A percentile compares a stretch with the other conserved stretches of the same genome.
These are phyloP conservation scores for Clonostachys rosea DNA, from an alignment of 2,329 filamentous ascomycete genomes.

Conservation along the genomic window DNA sequence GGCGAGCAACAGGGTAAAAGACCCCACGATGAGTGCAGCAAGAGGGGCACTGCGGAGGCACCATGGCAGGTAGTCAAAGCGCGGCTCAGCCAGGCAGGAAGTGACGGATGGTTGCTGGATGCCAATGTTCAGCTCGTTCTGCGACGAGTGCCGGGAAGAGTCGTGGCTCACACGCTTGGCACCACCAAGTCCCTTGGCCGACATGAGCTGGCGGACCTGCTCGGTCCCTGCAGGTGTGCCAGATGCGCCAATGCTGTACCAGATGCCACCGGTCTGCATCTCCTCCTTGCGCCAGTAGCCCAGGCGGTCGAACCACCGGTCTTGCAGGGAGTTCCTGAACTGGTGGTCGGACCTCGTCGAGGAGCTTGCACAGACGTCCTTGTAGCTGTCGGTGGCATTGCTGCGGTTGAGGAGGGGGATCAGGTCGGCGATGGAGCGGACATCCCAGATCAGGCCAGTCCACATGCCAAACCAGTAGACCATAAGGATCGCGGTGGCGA, in stretches of 20 bases:
- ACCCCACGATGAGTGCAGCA: slow-evolving; percentile 39
- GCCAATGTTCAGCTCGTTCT: slow-evolving; percentile 13
- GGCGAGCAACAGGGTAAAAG: slow-evolving; percentile 58
- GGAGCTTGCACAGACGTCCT: slow-evolving; percentile 55
- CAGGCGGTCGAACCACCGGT: slow-evolving; percentile 63
- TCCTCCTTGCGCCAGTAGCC: slow-evolving; percentile 79
- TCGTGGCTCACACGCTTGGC: slow-evolving; percentile 21
- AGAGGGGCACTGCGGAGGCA: slow-evolving; percentile 64
- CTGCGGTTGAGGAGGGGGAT: slow-evolving; percentile 74
- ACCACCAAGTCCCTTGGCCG: background rate
- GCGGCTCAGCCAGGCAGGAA: slow-evolving; percentile 9
- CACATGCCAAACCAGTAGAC: slow-evolving; percentile 59
- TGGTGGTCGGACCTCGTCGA: slow-evolving; percentile 31
- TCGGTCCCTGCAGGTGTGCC: slow-evolving; percentile 25
- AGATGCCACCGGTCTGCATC: slow-evolving; percentile 57
- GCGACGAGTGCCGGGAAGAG: slow-evolving; percentile 17
- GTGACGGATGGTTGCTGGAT: slow-evolving; percentile 2
- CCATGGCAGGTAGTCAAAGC: slow-evolving; percentile 69
- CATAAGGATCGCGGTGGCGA: slow-evolving; percentile 48
- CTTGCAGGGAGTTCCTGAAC: slow-evolving; percentile 47
- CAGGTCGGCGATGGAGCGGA: slow-evolving; percentile 75
- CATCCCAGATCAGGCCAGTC: slow-evolving; percentile 83
- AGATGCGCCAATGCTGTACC: slow-evolving; percentile 69
- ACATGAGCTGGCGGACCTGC: slow-evolving; percentile 12
- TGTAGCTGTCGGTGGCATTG: slow-evolving; percentile 71